Base-by-base conservation (phyloP, 306 rosid genomes). In the Sicyos edulis region DNA sequence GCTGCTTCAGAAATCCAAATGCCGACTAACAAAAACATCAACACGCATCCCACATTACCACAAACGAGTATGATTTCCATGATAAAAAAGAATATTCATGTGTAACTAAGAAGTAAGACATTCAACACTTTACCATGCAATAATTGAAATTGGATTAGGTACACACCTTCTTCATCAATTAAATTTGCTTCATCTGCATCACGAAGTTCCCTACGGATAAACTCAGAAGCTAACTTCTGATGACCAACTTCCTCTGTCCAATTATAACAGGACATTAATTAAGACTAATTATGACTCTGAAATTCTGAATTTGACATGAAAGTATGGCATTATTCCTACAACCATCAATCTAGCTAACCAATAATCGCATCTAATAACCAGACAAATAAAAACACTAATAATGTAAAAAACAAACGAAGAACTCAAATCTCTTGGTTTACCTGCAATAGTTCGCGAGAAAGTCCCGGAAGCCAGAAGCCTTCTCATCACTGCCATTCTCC, bases 171-270 rank as follows among this genome's bases (percentile, higher is more conserved):
- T 86, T 90, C 97, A 0, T 83, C 87, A 81, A 93, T 87, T 75
- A 86, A 83, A 86, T 88, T 93, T 72, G 96, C 88, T 80, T 90
- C 97, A 75, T 87, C 92, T 55, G 97, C 96, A 76, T 86, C 92
- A 11, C 78, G 84, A 58, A 91, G 78, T 57, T 89, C 91, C 75
- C 80, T 88, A 55, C 79, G 80, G 44, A 86, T 81, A 80, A 83
- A 83, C 54, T 75, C 89, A 77, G 96, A 86, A 61, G 91, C 88
- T 32, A 80, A 79, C 75, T 84, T 93, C 82, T 75, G 88, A 72
- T 76, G 75, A 21, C 82, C 81, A 74, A 64, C 83, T 53, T 89
- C 97, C 70, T 87, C 98, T 93, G 88, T 77, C 76, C 40, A 14
- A n/a, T 15, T 8, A 20, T 57, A 29, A 78, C 59, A 37, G 70